Evolutionary conservation across 768 basidiomycete genomes (phyloP), one percentile per base, ranked within the genome.

Genomic region (Trametes cingulata): DNA sequence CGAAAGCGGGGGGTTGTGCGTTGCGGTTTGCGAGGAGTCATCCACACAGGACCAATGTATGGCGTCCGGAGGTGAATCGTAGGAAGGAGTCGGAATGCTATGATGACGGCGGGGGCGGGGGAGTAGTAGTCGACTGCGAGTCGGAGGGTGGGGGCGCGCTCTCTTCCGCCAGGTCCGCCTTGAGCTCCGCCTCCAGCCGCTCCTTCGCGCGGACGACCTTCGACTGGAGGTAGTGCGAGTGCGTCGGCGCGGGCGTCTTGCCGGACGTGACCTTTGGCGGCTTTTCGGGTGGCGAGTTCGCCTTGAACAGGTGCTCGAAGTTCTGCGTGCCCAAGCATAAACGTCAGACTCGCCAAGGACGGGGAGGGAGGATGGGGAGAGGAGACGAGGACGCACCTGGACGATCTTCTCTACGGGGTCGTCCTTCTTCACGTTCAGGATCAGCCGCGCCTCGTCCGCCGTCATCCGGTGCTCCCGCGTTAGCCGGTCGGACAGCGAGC

Each of bases 131-230:
- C 29, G 29, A 33, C 29, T 33, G 29, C 10, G 29, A 33, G 29
- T 33, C 29, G 6, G 29, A 33, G 29, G 29, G 29, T 1, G 61
- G 45, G 10, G 61, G 33, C 3, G 56, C 22, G 41, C 22, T 25
- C 15, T 63, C 52, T 37, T 52, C 58, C 20, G 51, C 65, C 48
- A 64, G 41, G 2, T 15, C 64, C 35, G 72, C 60, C 61, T 72
- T 73, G 67, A 72, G 59, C 79, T 99, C 96, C 0, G 95, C 95
- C 72, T 97, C 91, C 82, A 98, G 87, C 76, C 97, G 86, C 76
- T 98, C 95, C 55, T 87, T 83, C 19, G 97, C 96, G 41, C 97
- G 86, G 45, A 93, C 85, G n/a, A 99, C 93, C 76, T 99, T 99
- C 33, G 93, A 95, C 72, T 96, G 95, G 13, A 98, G 80, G 74